A percentile compares a stretch with the other conserved stretches of the same genome.
phyloP scores from a whole-genome alignment of 2,329 filamentous ascomycete species.

The Cytospora mali region DNA sequence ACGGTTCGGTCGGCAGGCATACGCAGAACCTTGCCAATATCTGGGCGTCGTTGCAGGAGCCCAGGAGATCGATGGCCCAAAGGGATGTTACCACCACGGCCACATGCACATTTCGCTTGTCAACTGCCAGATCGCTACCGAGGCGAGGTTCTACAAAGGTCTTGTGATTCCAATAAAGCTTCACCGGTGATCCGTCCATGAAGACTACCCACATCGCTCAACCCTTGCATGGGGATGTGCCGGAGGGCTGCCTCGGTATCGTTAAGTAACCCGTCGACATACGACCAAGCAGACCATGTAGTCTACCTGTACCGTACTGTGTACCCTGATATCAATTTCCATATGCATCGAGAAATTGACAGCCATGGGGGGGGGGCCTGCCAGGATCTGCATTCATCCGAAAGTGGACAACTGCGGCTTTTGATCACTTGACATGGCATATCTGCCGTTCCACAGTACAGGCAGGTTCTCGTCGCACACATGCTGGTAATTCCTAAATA shows the following conservation, averaged over 20 bases:
- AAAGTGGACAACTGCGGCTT: slow-evolving; percentile 17
- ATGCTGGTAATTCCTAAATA: not conserved
- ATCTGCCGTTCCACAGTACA: slow-evolving; percentile 9
- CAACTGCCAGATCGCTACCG: not conserved
- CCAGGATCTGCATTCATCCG: slow-evolving; percentile 11
- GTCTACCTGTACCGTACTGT: not conserved
- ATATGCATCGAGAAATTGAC: not conserved
- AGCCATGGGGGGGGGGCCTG: slow-evolving; percentile 12
- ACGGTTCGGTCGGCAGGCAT: slow-evolving; percentile 4
- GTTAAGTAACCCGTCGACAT: not conserved
- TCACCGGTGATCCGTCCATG: slow-evolving; percentile 9
- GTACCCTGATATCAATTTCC: too few species aligned
- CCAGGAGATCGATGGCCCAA: slow-evolving; percentile 4
- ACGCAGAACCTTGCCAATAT: not conserved
- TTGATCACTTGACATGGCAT: slow-evolving; percentile 21
- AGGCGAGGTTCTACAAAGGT: slow-evolving; percentile 11
- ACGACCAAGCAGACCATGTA: not conserved
- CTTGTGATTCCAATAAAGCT: slow-evolving; percentile 8
- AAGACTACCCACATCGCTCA: not conserved
- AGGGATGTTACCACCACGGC: not conserved
- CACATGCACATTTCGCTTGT: not conserved
- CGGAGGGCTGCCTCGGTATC: not conserved
- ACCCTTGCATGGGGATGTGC: not conserved
- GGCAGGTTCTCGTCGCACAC: not conserved
- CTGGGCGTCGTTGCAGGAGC: not conserved